Conservation (phyloP, 192 early-diverging fungal genomes). For the Chytriomyces sp. region DNA sequence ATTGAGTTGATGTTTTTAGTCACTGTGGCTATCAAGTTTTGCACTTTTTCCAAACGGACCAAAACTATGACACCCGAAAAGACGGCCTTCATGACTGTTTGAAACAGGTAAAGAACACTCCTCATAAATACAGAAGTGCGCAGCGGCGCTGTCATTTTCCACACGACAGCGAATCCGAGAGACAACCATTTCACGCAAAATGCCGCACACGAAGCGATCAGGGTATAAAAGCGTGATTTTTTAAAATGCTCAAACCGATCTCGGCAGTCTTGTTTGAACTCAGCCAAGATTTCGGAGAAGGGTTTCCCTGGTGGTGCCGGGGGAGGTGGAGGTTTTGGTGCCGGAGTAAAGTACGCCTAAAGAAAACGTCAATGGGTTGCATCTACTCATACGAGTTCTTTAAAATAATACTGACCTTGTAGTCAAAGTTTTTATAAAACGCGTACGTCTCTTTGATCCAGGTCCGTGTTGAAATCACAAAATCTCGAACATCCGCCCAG, state of each 20-base stretch:
- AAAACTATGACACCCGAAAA: neutral
- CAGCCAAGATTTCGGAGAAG: slow-evolving; percentile 2
- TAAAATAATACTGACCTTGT: neutral
- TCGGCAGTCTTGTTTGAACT: neutral
- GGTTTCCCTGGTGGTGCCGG: slow-evolving; percentile 18
- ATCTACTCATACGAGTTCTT: neutral
- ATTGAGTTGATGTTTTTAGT: neutral
- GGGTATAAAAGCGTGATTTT: neutral
- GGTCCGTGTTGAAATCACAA: neutral
- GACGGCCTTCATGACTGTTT: neutral
- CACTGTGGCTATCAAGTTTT: neutral
- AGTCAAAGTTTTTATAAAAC: slow-evolving; percentile 10
- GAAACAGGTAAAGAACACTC: neutral
- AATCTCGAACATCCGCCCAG: neutral
- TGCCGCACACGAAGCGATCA: neutral
- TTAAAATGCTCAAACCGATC: neutral
- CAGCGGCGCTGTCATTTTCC: slow-evolving; percentile 20
- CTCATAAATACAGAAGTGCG: neutral
- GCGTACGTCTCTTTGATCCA: neutral
- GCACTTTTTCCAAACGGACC: neutral
- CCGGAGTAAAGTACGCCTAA: slow-evolving; percentile 20
- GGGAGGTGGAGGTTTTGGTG: slow-evolving; percentile 29
- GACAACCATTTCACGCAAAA: neutral
- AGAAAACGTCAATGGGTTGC: neutral
- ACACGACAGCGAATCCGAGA: neutral